These are phyloP conservation scores for Phytophthora crassamura DNA, from an alignment of 352 stramenopile species.

Conservation along the genomic window DNA sequence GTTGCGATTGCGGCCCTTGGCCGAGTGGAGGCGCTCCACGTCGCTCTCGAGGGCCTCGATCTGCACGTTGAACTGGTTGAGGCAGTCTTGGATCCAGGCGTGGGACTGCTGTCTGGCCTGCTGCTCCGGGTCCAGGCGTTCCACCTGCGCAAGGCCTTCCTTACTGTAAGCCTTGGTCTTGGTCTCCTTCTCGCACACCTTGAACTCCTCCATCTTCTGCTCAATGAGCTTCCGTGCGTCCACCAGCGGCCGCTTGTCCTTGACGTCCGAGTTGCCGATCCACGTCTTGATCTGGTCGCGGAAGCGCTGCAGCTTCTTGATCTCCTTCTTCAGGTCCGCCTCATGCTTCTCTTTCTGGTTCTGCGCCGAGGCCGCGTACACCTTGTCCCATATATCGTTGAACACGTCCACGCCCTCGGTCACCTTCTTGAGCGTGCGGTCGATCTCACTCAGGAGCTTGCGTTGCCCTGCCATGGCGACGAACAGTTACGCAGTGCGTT, in stretches of 20 bases:
- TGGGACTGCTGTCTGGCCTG: slow-evolving; percentile 82
- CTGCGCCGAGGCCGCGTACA: slow-evolving; percentile 96
- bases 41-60: slow-evolving; percentile 88
- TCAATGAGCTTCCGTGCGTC: slow-evolving; percentile 96
- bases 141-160: slow-evolving; percentile 95
- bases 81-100: slow-evolving; percentile 83
- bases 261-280: slow-evolving; percentile 97
- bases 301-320: slow-evolving; percentile 99
- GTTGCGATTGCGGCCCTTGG: slow-evolving; percentile 96
- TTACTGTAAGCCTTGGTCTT: slow-evolving; percentile 99
- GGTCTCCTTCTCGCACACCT: slow-evolving; percentile 99
- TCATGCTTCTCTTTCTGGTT: slow-evolving; percentile 99
- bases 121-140: slow-evolving; percentile 92
- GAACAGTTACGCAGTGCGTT: slow-evolving; percentile 5
- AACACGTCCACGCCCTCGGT: slow-evolving; percentile 99
- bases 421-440: slow-evolving; percentile 99
- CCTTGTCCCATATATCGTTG: slow-evolving; percentile 99
- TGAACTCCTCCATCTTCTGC: slow-evolving; percentile 99
- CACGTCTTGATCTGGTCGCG: slow-evolving; percentile 99
- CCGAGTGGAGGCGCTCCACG: slow-evolving; percentile 75
- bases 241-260: slow-evolving; percentile 95
- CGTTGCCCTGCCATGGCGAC: slow-evolving; percentile 85
- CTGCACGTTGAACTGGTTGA: slow-evolving; percentile 90
- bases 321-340: slow-evolving; percentile 99
- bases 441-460: slow-evolving; percentile 96